Conservation (phyloP, 257 asterid species). For the Solanum chilense region DNA sequence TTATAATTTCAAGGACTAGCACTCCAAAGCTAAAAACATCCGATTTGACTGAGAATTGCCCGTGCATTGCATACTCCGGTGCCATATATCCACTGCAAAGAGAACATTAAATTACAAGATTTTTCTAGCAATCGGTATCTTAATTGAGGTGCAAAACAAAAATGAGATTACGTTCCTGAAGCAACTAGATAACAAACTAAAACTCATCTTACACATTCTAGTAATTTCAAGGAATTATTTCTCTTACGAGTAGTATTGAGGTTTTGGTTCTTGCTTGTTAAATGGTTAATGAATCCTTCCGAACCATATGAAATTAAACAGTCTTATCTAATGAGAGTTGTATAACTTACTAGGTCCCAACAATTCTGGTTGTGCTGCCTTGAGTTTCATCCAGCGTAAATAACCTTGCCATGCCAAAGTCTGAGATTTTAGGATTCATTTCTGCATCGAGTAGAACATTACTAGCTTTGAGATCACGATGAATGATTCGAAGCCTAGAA, state of each 20-base stretch:
- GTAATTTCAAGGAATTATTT: background rate
- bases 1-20: slow-evolving; percentile 8
- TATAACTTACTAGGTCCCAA: background rate
- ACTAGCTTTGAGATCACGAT: background rate
- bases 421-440: background rate
- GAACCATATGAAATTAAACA: background rate
- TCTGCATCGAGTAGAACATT: background rate
- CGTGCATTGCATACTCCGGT: slow-evolving; percentile 9
- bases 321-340: background rate
- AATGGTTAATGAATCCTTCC: background rate
- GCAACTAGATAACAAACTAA: background rate
- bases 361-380: background rate
- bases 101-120: background rate
- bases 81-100: slow-evolving; percentile 22
- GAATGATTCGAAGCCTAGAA: background rate
- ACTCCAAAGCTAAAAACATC: slow-evolving; percentile 21
- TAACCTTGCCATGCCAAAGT: background rate
- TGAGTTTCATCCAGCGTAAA: background rate
- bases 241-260: background rate
- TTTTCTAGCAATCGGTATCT: background rate
- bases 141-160: background rate
- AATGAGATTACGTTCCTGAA: background rate
- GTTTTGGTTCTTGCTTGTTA: background rate
- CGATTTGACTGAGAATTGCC: slow-evolving; percentile 4
- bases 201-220: background rate